Conservation (phyloP, 805 yeast genomes). For the Metschnikowia kunwiensis region DNA sequence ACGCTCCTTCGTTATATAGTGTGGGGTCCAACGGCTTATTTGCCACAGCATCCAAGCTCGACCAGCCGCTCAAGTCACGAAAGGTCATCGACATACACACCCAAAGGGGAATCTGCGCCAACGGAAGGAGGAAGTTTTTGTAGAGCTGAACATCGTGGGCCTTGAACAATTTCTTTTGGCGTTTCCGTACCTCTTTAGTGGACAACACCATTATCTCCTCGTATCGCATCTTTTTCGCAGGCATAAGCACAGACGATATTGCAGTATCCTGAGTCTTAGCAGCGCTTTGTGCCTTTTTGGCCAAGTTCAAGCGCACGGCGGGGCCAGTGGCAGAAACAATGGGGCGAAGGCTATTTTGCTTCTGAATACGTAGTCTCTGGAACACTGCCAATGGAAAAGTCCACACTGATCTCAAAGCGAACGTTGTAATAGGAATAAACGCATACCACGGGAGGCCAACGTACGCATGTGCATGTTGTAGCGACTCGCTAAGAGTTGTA, state of each 20-base stretch:
- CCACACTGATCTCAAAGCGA: slow-evolving; percentile 58
- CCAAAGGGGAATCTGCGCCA: slow-evolving; percentile 87
- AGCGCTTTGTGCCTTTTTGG: slow-evolving; percentile 44
- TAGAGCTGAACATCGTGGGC: slow-evolving; percentile 69
- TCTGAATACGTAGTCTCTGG: slow-evolving; percentile 66
- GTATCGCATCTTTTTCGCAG: slow-evolving; percentile 51
- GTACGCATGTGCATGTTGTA: slow-evolving; percentile 50
- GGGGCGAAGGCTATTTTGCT: slow-evolving; percentile 71
- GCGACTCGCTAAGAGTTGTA: slow-evolving; percentile 31
- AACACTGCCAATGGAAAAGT: slow-evolving; percentile 77
- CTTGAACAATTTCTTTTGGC: slow-evolving; percentile 70
- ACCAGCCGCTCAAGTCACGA: slow-evolving; percentile 73
- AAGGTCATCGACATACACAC: slow-evolving; percentile 71
- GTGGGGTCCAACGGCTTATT: slow-evolving; percentile 49
- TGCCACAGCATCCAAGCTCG: slow-evolving; percentile 40
- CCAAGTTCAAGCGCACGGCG: slow-evolving; percentile 56
- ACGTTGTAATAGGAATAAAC: slow-evolving; percentile 69
- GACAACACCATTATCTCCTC: slow-evolving; percentile 77
- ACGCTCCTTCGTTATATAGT: slow-evolving; percentile 51
- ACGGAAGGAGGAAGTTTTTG: slow-evolving; percentile 74
- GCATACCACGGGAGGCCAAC: slow-evolving; percentile 80
- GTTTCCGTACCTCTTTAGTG: slow-evolving; percentile 70
- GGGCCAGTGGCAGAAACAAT: slow-evolving; percentile 74
- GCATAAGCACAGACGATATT: slow-evolving; percentile 26
- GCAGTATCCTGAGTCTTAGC: slow-evolving; percentile 20